These are phyloP conservation scores for Eutypa lata DNA, from an alignment of 2,329 filamentous ascomycete species.

Conservation along the genomic window DNA sequence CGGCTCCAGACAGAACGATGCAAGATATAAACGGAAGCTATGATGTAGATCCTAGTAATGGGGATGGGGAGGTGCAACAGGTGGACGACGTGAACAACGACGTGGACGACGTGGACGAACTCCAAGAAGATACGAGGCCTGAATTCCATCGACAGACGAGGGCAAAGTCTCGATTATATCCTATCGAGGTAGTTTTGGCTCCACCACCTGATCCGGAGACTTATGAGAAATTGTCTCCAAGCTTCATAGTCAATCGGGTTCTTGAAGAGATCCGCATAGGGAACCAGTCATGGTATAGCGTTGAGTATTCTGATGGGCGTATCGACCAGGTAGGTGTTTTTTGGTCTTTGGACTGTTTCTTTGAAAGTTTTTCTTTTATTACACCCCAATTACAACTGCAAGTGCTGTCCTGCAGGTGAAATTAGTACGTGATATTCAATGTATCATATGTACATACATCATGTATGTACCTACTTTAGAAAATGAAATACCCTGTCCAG, in stretches of 20 bases:
- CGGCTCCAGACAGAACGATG: not conserved
- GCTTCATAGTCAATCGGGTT: slow-evolving; percentile 36
- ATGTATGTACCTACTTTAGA: not conserved
- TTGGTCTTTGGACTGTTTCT: slow-evolving; percentile 11
- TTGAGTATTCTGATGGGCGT: slow-evolving; percentile 46
- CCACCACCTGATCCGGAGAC: slow-evolving; percentile 21
- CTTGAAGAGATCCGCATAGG: slow-evolving; percentile 25
- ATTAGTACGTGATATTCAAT: not conserved
- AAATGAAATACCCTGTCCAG: too few relatives aligned
- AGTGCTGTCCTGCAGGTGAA: not conserved
- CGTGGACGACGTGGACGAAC: not conserved
- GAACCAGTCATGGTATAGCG: slow-evolving; percentile 28
- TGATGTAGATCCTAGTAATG: not conserved
- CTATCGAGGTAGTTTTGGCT: slow-evolving; percentile 27
- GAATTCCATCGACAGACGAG: slow-evolving; percentile 6
- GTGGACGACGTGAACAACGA: slow-evolving; percentile 1
- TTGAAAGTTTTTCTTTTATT: slow-evolving; percentile 13
- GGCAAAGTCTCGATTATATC: slow-evolving; percentile 7
- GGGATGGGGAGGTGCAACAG: not conserved
- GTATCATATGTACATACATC: too few relatives aligned
- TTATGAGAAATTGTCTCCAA: slow-evolving; percentile 26
- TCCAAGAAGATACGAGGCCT: slow-evolving; percentile 7
- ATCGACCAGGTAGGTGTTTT: slow-evolving; percentile 44
- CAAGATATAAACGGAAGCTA: not conserved
- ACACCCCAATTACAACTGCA: not conserved